These are phyloP conservation scores for Fraxinus excelsior DNA, from an alignment of 257 asterid species.

Conservation along the genomic window DNA sequence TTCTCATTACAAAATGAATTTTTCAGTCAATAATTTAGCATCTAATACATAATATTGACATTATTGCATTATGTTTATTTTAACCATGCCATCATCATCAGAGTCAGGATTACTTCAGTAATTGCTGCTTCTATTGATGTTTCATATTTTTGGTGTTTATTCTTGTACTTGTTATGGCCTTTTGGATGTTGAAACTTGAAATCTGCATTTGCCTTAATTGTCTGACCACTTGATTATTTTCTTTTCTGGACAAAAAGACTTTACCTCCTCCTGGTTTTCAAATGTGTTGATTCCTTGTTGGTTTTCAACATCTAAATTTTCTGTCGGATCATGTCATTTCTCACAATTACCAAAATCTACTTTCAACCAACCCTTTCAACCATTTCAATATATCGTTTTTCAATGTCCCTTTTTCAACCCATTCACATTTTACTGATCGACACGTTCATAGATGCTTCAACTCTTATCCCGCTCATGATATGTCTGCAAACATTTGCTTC, in stretches of 20 bases:
- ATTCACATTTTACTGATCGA: not conserved
- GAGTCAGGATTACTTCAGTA: not conserved
- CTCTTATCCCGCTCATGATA: not conserved
- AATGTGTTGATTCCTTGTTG: not conserved
- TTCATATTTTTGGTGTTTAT: not conserved
- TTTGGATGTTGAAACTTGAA: not conserved
- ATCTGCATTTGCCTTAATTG: not conserved
- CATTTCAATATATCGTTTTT: not conserved
- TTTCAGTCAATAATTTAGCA: not conserved
- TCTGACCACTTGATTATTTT: not conserved
- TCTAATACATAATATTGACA: not conserved
- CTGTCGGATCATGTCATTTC: not conserved
- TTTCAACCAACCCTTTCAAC: not conserved
- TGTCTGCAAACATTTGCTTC: not conserved
- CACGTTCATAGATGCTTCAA: not conserved
- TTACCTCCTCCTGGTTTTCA: not conserved
- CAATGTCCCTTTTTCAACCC: not conserved
- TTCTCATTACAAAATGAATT: not conserved
- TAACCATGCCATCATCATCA: not conserved
- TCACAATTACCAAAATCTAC: not conserved
- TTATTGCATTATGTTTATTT: not conserved
- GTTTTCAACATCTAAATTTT: not conserved
- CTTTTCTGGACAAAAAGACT: no score
- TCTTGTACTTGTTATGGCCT: not conserved
- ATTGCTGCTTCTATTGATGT: not conserved